Base-by-base conservation (phyloP, 228 moss, liverwort and hornwort genomes). In the Sphagnum fallax region DNA sequence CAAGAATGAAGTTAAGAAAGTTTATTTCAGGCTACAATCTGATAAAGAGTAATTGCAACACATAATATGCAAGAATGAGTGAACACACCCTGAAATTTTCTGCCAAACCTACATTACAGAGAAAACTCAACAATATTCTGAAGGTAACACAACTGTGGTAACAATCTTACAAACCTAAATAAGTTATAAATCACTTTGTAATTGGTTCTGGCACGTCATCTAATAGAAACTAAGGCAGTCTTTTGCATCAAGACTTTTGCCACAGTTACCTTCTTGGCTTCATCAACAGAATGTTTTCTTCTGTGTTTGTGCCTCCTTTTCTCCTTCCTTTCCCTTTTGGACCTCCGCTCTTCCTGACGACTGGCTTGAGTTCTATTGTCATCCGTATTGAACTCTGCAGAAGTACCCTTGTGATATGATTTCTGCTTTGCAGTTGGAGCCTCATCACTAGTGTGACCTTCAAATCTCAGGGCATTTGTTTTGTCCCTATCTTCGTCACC, bases 321-420 rank as follows among this genome's bases (percentile, higher is more conserved):
- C 71, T 83, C 86, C 72, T 80, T 83, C 70, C 76, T 80, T 72
- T 80, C 86, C 67, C 77, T 80, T 69, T 83, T 76, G 5, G 80
- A 59, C 65, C 76, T 83, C 71, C 74, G 77, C 67, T 83, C 86
- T 63, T 86, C 86, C 70, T 71, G 75, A 15, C 76, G 66, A 72
- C 82, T 86, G 18, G 83, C 73, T 59, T 82, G 49, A 50, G 74
- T 75, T 70, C 80, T 83, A 47, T 59, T 82, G 51, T 74, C 77
- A 49, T 86, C 77, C 65, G 76, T 80, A 52, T 76, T 76, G 60
- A 75, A 73, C 16, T 83, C 86, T 55, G 82, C 55, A 60, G 75
- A 69, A 69, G 78, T 80, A 67, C 80, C 80, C 55, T 71, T 67
- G 5, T 65, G 75, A 55, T 8, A 52, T 72, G 51, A 74, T 69